Conservation (phyloP, 495 filamentous ascomycete genomes). For the Penicillium roqueforti region DNA sequence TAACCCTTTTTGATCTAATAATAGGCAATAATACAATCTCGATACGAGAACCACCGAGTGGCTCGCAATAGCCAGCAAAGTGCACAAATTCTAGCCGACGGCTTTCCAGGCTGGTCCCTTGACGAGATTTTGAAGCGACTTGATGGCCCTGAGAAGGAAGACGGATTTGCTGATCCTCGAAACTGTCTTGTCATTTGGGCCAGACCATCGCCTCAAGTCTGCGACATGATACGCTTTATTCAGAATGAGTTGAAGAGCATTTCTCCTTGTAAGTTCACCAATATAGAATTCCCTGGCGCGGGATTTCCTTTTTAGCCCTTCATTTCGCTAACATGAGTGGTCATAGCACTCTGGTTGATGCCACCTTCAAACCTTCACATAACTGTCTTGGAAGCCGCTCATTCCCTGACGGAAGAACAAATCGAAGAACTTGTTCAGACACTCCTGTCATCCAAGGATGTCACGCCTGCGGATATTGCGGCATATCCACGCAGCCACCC, state of each 20-base stretch:
- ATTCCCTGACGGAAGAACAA: conserved; percentile 16
- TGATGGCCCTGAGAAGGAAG: conserved; percentile 55
- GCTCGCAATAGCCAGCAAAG: conserved; percentile 69
- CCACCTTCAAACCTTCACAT: conserved; percentile 67
- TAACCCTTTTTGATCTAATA: neutral
- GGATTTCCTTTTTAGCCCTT: neutral
- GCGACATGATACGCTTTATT: conserved; percentile 56
- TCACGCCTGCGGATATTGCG: conserved; percentile 46
- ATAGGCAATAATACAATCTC: conserved; percentile 57
- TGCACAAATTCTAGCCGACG: conserved; percentile 57
- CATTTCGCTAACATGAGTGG: neutral
- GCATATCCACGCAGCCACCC: conserved; percentile 55
- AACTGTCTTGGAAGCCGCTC: conserved; percentile 46
- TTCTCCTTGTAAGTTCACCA: conserved; percentile 56
- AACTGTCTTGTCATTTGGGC: conserved; percentile 86
- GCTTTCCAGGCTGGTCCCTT: conserved; percentile 63
- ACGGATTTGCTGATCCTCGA: conserved; percentile 64
- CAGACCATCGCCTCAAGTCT: conserved; percentile 62
- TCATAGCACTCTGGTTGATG: conserved; percentile 78
- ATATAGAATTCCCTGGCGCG: neutral
- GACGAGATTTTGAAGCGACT: conserved; percentile 69
- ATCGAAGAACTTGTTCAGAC: conserved; percentile 19
- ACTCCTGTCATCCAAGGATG: conserved; percentile 42
- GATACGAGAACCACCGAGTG: conserved; percentile 65
- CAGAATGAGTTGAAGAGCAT: conserved; percentile 57